A percentile compares a stretch with the other conserved stretches of the same genome.
Conservation (phyloP, 2,329 filamentous ascomycete species). For the Cladophialophora bantiana region DNA sequence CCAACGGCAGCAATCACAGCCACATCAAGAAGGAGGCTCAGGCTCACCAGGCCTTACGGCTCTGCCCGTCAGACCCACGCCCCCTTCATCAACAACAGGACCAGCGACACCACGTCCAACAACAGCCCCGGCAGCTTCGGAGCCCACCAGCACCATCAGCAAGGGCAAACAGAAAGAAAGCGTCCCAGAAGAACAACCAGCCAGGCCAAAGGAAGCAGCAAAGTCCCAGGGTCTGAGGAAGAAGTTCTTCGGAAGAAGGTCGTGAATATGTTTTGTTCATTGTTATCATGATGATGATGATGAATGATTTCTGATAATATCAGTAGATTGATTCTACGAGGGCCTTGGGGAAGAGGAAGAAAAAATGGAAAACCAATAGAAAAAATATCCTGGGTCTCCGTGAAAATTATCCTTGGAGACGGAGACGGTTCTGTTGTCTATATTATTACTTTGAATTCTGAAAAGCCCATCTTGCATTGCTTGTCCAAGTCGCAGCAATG, state of each 20-base stretch:
- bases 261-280: slow-evolving; percentile 8
- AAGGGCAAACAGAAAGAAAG: slow-evolving; percentile 32
- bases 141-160: not conserved
- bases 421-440: not conserved
- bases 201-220: slow-evolving; percentile 27
- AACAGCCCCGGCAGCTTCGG: slow-evolving; percentile 1
- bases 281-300: not conserved
- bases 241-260: slow-evolving; percentile 37
- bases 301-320: not conserved
- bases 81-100: slow-evolving; percentile 1
- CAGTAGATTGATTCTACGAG: not conserved
- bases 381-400: not conserved
- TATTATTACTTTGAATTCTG: not conserved
- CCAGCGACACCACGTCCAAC: slow-evolving; percentile 2
- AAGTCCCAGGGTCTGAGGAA: slow-evolving; percentile 31
- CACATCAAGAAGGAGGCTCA: slow-evolving; percentile 4
- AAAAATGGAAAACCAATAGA: not conserved
- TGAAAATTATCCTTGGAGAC: not conserved
- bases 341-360: not conserved
- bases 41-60: slow-evolving; percentile 22
- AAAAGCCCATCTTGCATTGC: not conserved
- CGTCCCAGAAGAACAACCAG: slow-evolving; percentile 31
- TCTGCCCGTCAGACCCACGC: slow-evolving; percentile 19
- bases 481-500: not conserved
- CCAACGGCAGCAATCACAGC: slow-evolving; percentile 5